Evolutionary conservation across 2,329 filamentous ascomycete genomes (phyloP), one percentile per base, ranked within the genome.

Genomic region (Ceratocystis colombiana): DNA sequence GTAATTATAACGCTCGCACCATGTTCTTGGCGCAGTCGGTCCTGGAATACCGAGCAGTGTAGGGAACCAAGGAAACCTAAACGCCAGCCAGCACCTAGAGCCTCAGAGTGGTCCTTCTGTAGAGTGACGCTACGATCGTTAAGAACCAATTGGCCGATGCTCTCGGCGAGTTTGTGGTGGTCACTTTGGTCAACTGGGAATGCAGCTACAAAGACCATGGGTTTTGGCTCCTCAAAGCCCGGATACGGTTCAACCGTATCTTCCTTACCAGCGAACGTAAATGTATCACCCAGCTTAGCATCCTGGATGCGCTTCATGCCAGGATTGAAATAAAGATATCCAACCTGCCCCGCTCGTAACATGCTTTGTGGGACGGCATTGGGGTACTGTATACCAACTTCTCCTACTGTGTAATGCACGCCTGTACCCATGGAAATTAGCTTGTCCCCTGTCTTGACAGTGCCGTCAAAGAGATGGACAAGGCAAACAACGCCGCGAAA

Each of bases 21-120:
- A 72, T 99, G 92, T 75, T 99, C 94, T 75, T 96, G 91, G 55
- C 90, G 86, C 64, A 99, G 78, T 0, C 94, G 88, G 75, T 99
- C 94, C 76, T 99, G 92, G 71, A 99, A 99, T 3, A 99, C 94
- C n/a, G 92, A 97, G 77, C 94, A 97, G 75, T 99, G 94, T 61
- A 99, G 79, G 12, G 92, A 97, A n/a, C 94, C 94, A 2, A 99
- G 77, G 73, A 99, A 99, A 0, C 94, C 94, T 10, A 99, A 78
- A 59, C 94, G 86, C 88, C 94, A 99, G 1, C 94, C 94, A 0
- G 93, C 89, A 0, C 94, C 94, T 0, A 99, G 80, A 0, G 94
- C 94, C 73, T 97, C 91, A 0, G 92, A 96, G 30, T 89, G 90
- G 73, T 97, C 94, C 74, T 97, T 97, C 71, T 92, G 88, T 61